These are phyloP conservation scores for Neofusicoccum laricinum DNA, from an alignment of 2,329 filamentous ascomycete species.

Conservation along the genomic window DNA sequence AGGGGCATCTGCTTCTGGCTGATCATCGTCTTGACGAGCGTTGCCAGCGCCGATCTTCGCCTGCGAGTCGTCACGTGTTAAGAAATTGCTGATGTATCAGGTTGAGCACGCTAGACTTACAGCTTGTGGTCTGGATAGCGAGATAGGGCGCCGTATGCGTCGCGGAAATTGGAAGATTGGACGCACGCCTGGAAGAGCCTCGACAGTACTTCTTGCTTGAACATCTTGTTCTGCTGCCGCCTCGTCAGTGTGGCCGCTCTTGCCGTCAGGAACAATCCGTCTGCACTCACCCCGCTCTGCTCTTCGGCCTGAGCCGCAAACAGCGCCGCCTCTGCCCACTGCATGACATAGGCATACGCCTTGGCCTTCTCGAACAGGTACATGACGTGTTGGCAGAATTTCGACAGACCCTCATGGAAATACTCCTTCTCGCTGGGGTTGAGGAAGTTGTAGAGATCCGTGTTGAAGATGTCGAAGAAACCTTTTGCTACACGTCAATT, in stretches of 20 bases:
- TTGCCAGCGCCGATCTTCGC: slow-evolving; percentile 67
- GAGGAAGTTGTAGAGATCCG: slow-evolving; percentile 60
- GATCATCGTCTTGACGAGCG: slow-evolving; percentile 52
- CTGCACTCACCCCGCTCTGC: background rate
- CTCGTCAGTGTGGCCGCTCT: background rate
- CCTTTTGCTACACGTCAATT: slow-evolving; percentile 30
- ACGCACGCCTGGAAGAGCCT: slow-evolving; percentile 81
- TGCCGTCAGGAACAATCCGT: background rate
- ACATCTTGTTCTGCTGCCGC: background rate
- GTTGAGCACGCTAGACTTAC: slow-evolving; percentile 28
- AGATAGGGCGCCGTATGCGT: slow-evolving; percentile 76
- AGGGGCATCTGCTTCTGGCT: slow-evolving; percentile 31
- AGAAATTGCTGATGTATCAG: background rate
- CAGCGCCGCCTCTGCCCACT: slow-evolving; percentile 66
- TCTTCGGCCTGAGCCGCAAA: slow-evolving; percentile 38
- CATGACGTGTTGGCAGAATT: slow-evolving; percentile 84
- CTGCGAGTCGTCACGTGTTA: slow-evolving; percentile 22
- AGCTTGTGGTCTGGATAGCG: slow-evolving; percentile 70
- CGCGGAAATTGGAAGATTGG: slow-evolving; percentile 73
- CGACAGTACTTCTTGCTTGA: slow-evolving; percentile 64
- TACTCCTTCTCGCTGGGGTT: slow-evolving; percentile 68
- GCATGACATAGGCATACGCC: slow-evolving; percentile 75
- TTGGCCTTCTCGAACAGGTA: slow-evolving; percentile 76
- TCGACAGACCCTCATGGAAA: slow-evolving; percentile 71
- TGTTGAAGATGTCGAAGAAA: slow-evolving; percentile 34